These are phyloP conservation scores for Penicillium sp. DNA, from an alignment of 2,329 filamentous ascomycete species.

Conservation along the genomic window DNA sequence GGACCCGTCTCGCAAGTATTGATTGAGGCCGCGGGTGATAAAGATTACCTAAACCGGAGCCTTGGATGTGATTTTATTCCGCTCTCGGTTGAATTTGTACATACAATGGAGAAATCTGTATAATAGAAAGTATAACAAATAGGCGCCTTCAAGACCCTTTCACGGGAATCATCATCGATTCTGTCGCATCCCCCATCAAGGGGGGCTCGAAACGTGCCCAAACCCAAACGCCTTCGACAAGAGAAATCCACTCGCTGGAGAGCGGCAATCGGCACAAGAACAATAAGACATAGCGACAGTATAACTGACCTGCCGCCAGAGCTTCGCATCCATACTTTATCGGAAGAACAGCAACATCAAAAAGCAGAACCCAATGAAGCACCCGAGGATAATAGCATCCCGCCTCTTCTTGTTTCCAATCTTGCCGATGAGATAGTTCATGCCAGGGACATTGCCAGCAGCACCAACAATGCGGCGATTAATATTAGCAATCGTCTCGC, in stretches of 20 bases:
- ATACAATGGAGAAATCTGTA: slow-evolving; percentile 29
- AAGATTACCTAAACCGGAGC: slow-evolving; percentile 2
- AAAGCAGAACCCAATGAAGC: slow-evolving; percentile 90
- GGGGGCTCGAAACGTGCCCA: slow-evolving; percentile 14
- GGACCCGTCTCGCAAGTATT: slow-evolving; percentile 19
- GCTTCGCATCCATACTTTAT: slow-evolving; percentile 41
- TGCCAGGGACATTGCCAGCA: slow-evolving; percentile 85
- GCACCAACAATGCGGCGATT: slow-evolving; percentile 86
- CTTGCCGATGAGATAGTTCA: slow-evolving; percentile 86
- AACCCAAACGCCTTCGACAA: slow-evolving; percentile 21
- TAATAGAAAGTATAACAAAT: slow-evolving; percentile 20
- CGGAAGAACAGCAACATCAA: slow-evolving; percentile 78
- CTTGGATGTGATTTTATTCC: slow-evolving; percentile 10
- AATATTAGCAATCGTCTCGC: slow-evolving; percentile 83
- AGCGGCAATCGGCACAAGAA: slow-evolving; percentile 11
- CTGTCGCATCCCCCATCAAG: slow-evolving; percentile 11
- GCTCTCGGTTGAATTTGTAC: slow-evolving; percentile 26
- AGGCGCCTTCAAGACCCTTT: slow-evolving; percentile 15
- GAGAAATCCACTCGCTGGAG: slow-evolving; percentile 16
- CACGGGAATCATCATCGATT: slow-evolving; percentile 17
- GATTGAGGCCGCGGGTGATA: slow-evolving; percentile 10
- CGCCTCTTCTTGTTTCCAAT: slow-evolving; percentile 94
- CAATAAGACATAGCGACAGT: slow-evolving; percentile 8
- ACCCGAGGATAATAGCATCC: slow-evolving; percentile 88
- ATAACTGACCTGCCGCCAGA: slow-evolving; percentile 1